Base-by-base conservation (phyloP, 1,139 yeast species). In the Hyphopichia burtonii region DNA sequence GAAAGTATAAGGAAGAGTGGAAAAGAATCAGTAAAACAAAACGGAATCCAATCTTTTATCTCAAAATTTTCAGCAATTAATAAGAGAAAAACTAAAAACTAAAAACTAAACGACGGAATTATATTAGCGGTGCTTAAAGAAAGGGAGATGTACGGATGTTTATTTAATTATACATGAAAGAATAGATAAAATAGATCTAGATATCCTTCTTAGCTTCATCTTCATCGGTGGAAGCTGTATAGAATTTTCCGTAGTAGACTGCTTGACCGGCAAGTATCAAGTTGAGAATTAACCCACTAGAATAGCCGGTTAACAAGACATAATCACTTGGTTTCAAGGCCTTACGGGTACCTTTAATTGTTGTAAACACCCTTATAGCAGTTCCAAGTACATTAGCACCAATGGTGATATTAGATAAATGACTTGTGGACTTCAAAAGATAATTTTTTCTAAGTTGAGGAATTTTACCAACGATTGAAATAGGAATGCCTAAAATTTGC, bases 311-410 rank as follows among this genome's bases (percentile, higher is more conserved):
- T 41, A 67, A 55, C 44, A 69, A 62, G 8, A 69, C 61, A 40
- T 52, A 47, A 47, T 68, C 72, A 20, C 45, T 50, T 48, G 19
- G 40, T 38, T 38, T 45, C 48, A 32, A 34, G 12, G 41, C 20
- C 18, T 42, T 44, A 39, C 40, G 41, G 39, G 58, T 50, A 16
- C 61, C 57, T 39, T 59, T 52, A 34, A 74, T 41, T 1, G 84
- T 77, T 31, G 87, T 82, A 54, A 76, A 79, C 14, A 81, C 78
- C 43, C 87, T 66, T 22, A 79, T 75, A 28, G 75, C 59, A 3
- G 83, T 70, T 0, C 86, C 86, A 11, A 76, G 44, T 31, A 76
- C 66, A 53, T 80, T 78, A 44, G 82, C 83, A 40, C 74, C 66
- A 33, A 82, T 76, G 9, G 84, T 75, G 36, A 79, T 61, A 14